Evolutionary conservation across 345 rosid species (phyloP).

Genomic region (Citrus sp.): DNA sequence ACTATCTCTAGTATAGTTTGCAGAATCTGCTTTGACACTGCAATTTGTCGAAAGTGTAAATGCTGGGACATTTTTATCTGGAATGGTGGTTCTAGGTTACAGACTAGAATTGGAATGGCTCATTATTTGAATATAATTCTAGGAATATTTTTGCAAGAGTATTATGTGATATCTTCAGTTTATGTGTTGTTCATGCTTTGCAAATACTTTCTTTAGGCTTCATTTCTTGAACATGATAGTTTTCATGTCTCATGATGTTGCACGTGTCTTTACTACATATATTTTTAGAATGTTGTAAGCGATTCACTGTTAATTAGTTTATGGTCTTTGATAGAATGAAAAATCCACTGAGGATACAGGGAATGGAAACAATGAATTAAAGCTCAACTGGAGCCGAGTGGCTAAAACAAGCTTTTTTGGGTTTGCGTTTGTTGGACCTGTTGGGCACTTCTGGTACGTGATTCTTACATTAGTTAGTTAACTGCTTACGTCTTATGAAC

Average conservation of each 20-base stretch:
- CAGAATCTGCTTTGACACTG: too few species aligned
- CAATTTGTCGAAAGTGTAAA: background rate
- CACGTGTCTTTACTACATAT: background rate
- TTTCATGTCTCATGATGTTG: background rate
- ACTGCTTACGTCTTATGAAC: background rate
- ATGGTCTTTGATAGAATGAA: constrained; percentile 1
- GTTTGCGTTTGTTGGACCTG: constrained; percentile 76
- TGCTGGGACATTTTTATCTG: background rate
- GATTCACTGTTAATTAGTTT: background rate
- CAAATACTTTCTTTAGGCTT: background rate
- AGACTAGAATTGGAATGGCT: background rate
- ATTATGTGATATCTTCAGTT: background rate
- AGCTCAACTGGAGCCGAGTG: constrained; percentile 68
- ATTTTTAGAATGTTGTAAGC: background rate
- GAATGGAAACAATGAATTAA: constrained; percentile 19
- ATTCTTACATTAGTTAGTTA: background rate
- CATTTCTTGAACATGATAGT: background rate
- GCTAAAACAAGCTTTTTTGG: constrained; percentile 71
- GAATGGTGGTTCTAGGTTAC: background rate
- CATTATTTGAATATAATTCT: background rate
- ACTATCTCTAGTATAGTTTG: background rate
- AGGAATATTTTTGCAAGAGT: background rate
- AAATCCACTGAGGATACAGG: background rate
- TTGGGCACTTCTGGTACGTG: constrained; percentile 83
- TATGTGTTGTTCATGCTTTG: background rate